A percentile compares a stretch with the other conserved stretches of the same genome.
phyloP scores from a whole-genome alignment of 164 flowering plant species.

The Sedum album region DNA sequence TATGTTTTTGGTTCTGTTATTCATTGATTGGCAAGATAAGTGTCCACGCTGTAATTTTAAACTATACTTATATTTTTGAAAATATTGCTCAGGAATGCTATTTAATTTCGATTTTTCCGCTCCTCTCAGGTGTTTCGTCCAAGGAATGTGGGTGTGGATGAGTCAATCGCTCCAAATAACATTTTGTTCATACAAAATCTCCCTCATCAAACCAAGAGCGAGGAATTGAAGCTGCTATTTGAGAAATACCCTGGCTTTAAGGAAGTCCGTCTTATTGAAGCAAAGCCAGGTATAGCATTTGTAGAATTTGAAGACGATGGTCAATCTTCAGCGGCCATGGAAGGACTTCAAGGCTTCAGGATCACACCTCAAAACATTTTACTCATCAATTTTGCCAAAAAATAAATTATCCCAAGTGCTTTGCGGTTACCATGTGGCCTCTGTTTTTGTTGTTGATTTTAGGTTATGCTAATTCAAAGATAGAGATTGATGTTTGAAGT shows the following conservation, averaged over 20 bases:
- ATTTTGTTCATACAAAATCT: slow-evolving; percentile 84
- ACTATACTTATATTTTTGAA: background rate
- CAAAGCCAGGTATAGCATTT: slow-evolving; percentile 98
- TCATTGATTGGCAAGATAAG: background rate
- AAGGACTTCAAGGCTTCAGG: slow-evolving; percentile 88
- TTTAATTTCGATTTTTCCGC: background rate
- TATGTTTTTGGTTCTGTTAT: background rate
- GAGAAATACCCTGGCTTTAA: slow-evolving; percentile 83
- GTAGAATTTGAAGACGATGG: slow-evolving; percentile 87
- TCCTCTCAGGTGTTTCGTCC: slow-evolving; percentile 49
- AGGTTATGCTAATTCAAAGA: background rate
- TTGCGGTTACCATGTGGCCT: background rate
- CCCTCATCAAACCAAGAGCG: slow-evolving; percentile 74
- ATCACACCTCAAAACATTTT: slow-evolving; percentile 77
- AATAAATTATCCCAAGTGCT: slow-evolving; percentile 24
- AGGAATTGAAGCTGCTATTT: slow-evolving; percentile 81
- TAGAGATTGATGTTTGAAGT: too few relatives aligned
- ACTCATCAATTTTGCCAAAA: slow-evolving; percentile 75
- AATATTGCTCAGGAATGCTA: background rate
- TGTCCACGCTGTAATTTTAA: background rate
- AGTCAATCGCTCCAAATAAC: slow-evolving; percentile 64
- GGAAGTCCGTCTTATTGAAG: slow-evolving; percentile 87
- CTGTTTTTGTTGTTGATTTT: background rate
- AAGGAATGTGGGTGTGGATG: slow-evolving; percentile 45
- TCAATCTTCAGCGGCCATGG: slow-evolving; percentile 78